A percentile compares a stretch with the other conserved stretches of the same genome.
Evolutionary conservation across 164 flowering plant species (phyloP).

Genomic region (Vitis rupestris): DNA sequence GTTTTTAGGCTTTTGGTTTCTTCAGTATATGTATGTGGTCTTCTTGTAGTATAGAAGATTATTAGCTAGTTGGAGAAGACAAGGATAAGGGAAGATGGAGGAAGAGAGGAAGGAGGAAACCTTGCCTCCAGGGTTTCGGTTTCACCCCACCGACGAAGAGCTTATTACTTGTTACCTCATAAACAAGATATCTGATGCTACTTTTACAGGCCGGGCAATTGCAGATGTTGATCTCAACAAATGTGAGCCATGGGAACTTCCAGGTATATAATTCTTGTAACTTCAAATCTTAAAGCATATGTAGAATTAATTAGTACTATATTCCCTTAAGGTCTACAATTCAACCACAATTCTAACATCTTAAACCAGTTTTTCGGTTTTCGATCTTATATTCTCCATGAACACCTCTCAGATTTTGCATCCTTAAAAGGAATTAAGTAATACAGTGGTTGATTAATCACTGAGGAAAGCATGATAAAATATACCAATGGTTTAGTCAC

Average conservation of each 20-base stretch:
- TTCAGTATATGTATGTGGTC: neutral
- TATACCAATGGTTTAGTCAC: no score
- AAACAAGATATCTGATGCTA: constrained; percentile 72
- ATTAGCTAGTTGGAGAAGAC: neutral
- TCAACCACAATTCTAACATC: no score
- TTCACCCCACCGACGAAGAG: constrained; percentile 82
- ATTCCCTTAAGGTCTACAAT: no score
- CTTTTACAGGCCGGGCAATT: constrained; percentile 65
- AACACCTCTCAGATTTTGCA: no score
- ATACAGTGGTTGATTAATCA: no score
- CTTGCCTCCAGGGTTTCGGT: constrained; percentile 76
- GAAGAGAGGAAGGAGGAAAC: constrained; percentile 40
- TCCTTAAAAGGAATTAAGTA: no score
- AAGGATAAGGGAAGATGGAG: constrained; percentile 19
- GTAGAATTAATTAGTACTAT: neutral
- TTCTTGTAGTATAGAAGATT: constrained; percentile 5
- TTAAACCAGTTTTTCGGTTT: no score
- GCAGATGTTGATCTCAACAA: constrained; percentile 90
- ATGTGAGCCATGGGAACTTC: constrained; percentile 93
- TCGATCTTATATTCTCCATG: no score
- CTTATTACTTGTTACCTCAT: constrained; percentile 69
- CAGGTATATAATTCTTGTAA: constrained; percentile 40
- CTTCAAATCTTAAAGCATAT: neutral
- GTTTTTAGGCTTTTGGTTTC: constrained; percentile 4
- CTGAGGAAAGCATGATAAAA: no score